Percentiles rank a stretch among this genome's conserved stretches.
phyloP scores from a whole-genome alignment of 768 basidiomycete species.

The Suillus placidus region DNA sequence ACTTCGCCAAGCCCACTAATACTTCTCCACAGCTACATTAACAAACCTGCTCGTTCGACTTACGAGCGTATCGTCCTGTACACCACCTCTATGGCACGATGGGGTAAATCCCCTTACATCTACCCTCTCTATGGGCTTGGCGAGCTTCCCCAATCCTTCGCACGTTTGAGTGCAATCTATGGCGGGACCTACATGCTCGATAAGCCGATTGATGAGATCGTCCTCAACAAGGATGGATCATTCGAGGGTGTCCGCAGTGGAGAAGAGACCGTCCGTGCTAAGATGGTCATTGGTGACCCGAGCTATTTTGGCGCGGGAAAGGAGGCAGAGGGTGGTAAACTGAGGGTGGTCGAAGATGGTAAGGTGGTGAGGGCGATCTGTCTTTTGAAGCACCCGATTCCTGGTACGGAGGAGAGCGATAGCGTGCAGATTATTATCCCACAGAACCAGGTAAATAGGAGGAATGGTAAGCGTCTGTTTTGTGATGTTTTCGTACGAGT shows the following conservation, averaged over 20 bases:
- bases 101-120: conserved; percentile 99
- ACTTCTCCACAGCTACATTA: conserved; percentile 72
- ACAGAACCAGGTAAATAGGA: conserved; percentile 93
- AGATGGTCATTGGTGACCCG: conserved; percentile 97
- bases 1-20: conserved; percentile 13
- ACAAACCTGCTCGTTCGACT: conserved; percentile 84
- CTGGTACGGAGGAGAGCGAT: conserved; percentile 94
- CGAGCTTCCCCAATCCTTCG: conserved; percentile 98
- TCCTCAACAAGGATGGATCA: conserved; percentile 82
- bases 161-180: conserved; percentile 96
- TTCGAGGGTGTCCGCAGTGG: conserved; percentile 92
- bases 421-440: conserved; percentile 98
- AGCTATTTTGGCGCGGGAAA: conserved; percentile 90
- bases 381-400: conserved; percentile 97
- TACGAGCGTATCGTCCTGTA: conserved; percentile 97
- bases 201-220: conserved; percentile 89
- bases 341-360: conserved; percentile 88
- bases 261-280: conserved; percentile 92
- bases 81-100: conserved; percentile 98
- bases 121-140: conserved; percentile 99
- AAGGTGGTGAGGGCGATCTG: conserved; percentile 97
- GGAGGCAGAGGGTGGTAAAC: conserved; percentile 67
- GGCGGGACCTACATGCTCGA: conserved; percentile 99
- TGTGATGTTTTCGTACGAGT: background rate
- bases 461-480: conserved; percentile 69